Evolutionary conservation across 2,329 filamentous ascomycete species (phyloP).

Genomic region (Penicillium concentricum): DNA sequence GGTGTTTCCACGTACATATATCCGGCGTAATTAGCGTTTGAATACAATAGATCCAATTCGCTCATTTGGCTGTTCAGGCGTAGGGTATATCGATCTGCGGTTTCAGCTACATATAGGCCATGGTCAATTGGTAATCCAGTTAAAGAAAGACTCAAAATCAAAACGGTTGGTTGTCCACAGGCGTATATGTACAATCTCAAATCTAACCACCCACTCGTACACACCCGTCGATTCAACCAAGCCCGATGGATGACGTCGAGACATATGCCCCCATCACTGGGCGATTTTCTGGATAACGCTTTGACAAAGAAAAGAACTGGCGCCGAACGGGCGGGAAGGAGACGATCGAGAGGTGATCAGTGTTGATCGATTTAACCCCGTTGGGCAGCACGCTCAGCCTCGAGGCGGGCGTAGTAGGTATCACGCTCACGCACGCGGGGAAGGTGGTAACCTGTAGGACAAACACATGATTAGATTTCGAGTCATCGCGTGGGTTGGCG

Average conservation of each 20-base stretch:
- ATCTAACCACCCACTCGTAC: constrained; percentile 20
- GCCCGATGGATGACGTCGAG: background rate
- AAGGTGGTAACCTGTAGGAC: constrained; percentile 60
- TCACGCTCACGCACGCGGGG: constrained; percentile 64
- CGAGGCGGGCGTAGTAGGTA: constrained; percentile 62
- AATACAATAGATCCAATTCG: constrained; percentile 27
- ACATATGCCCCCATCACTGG: background rate
- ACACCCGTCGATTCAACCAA: constrained; percentile 15
- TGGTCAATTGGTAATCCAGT: no score
- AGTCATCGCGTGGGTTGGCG: background rate
- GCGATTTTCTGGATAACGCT: constrained; percentile 10
- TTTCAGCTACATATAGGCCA: no score
- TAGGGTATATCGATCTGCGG: no score
- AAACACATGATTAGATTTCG: constrained; percentile 3
- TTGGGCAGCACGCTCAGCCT: constrained; percentile 56
- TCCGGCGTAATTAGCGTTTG: constrained; percentile 36
- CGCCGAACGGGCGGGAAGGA: constrained; percentile 19
- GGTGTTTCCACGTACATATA: constrained; percentile 27
- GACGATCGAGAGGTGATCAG: constrained; percentile 12
- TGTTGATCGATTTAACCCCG: constrained; percentile 28
- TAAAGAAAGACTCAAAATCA: constrained; percentile 10
- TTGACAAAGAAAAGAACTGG: constrained; percentile 19
- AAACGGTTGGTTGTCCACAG: constrained; percentile 23
- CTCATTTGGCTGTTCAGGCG: background rate
- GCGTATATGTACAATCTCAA: constrained; percentile 34